Percentiles rank a stretch among this genome's conserved stretches.
Evolutionary conservation across 352 stramenopile genomes (phyloP).

Genomic region (Phytophthora cactorum): DNA sequence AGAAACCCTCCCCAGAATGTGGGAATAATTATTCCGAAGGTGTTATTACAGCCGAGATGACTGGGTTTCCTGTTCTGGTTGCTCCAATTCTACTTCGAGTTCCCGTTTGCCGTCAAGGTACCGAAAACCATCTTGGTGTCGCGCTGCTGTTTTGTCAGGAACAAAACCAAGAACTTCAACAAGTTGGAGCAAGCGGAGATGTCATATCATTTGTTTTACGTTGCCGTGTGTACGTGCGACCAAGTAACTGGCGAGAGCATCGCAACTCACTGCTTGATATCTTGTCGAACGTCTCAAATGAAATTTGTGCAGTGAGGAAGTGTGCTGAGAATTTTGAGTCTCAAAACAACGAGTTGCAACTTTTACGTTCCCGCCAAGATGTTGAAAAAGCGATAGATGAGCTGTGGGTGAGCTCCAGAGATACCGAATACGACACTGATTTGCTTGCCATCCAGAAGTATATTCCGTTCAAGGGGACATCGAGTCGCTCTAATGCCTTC

Average conservation of each 20-base stretch:
- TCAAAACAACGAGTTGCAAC: slow-evolving; percentile 19
- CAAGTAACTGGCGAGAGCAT: slow-evolving; percentile 23
- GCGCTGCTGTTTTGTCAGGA: slow-evolving; percentile 33
- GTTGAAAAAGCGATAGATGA: slow-evolving; percentile 26
- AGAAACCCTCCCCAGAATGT: slow-evolving; percentile 7
- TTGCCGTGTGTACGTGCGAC: slow-evolving; percentile 24
- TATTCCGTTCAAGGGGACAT: slow-evolving; percentile 46
- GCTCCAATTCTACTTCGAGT: slow-evolving; percentile 37
- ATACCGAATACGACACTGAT: not conserved
- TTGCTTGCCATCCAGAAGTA: slow-evolving; percentile 55
- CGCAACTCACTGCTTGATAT: slow-evolving; percentile 19
- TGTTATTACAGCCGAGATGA: slow-evolving; percentile 22
- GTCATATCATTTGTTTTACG: slow-evolving; percentile 14
- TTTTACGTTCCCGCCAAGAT: slow-evolving; percentile 27
- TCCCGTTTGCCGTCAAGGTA: not conserved
- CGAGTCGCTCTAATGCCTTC: slow-evolving; percentile 5
- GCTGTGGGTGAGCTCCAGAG: slow-evolving; percentile 13
- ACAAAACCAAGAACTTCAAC: slow-evolving; percentile 25
- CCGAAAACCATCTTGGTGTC: slow-evolving; percentile 11
- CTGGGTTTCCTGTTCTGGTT: slow-evolving; percentile 33
- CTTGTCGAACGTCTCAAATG: slow-evolving; percentile 23
- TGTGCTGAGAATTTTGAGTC: slow-evolving; percentile 20
- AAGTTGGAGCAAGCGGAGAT: not conserved
- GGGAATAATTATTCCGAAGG: not conserved
- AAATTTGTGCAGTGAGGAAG: slow-evolving; percentile 36